A percentile compares a stretch with the other conserved stretches of the same genome.
Conservation (phyloP, 441 rosid genomes). For the Dalechampia spathulata region DNA sequence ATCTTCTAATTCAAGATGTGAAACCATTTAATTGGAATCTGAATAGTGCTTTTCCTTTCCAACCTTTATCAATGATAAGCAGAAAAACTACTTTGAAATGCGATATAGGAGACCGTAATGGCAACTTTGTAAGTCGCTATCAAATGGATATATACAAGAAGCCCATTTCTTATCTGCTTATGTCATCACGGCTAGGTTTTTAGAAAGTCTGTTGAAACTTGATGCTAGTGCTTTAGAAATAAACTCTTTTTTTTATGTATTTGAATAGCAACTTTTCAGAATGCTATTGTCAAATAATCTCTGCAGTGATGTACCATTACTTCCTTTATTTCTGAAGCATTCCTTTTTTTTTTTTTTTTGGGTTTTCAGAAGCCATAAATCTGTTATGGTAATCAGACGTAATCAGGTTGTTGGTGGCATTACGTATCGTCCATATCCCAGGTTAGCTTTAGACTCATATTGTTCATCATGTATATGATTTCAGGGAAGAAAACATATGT, state of each 20-base stretch:
- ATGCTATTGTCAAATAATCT: not conserved
- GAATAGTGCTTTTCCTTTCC: too few relatives aligned
- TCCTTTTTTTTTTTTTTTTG: conserved; percentile 11
- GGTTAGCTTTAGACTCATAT: conserved; percentile 35
- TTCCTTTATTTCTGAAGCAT: not conserved
- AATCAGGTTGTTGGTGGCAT: conserved; percentile 94
- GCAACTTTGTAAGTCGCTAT: not conserved
- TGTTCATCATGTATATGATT: too few relatives aligned
- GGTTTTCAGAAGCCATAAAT: conserved; percentile 77
- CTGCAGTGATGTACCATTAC: not conserved
- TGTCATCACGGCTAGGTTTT: not conserved
- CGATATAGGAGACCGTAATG: not conserved
- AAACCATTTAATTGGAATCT: too few relatives aligned
- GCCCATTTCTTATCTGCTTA: not conserved
- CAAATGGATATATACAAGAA: not conserved
- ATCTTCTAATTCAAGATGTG: too few relatives aligned
- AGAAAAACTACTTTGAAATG: too few relatives aligned
- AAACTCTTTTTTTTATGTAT: not conserved
- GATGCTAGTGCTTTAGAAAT: not conserved
- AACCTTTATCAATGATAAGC: too few relatives aligned
- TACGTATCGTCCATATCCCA: conserved; percentile 93
- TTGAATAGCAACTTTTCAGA: not conserved
- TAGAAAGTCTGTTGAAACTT: not conserved
- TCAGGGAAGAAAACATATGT: too few relatives aligned
- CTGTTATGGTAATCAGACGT: conserved; percentile 90